Evolutionary conservation across 2,329 filamentous ascomycete species (phyloP), one percentile per base, ranked within the genome.

Genomic region (Nemania diffusa): DNA sequence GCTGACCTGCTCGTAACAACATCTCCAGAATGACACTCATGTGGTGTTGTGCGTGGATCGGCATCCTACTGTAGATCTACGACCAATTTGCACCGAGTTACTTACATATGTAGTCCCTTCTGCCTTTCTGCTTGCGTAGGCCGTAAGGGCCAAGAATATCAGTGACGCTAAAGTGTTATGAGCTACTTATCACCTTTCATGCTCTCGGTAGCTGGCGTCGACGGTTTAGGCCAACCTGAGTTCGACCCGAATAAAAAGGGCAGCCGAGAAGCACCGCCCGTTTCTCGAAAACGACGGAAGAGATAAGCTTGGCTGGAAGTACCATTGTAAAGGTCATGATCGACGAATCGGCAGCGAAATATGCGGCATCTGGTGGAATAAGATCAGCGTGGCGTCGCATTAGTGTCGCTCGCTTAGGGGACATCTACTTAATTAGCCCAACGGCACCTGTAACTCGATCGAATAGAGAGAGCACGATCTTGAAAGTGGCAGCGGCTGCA

Each of bases 381-480:
- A 71, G 74, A 76, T 76, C 74, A 74, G 69, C 73, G 56, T 69
- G 62, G 67, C 65, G 66, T 70, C 69, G 69, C 74, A 73, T 74
- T 76, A 75, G 74, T 68, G 71, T 60, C 44, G 67, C 66, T 76
- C 75, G 75, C 75, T 76, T 76, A 71, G 17, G 46, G 44, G 26
- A 46, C 17, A 24, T 27, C 4, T 27, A 52, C 32, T 52, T 65
- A 68, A 70, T 68, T 70, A 66, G 42, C 68, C 68, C 62, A 61
- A 63, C 29, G 27, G 42, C 53, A 58, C 17, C 44, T 40, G 24
- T 57, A 26, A 34, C 42, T 62, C 37, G 20, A 60, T 42, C 22
- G 17, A 42, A 37, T 17, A 29, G 22, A 51, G 40, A 20, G 52
- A 46, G 20, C 32, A 27, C 44, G 27, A 34, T 63, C 22, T 50